A percentile compares a stretch with the other conserved stretches of the same genome.
These are phyloP conservation scores for Beta vulgaris DNA, from an alignment of 148 eudicot genomes.

Conservation along the genomic window DNA sequence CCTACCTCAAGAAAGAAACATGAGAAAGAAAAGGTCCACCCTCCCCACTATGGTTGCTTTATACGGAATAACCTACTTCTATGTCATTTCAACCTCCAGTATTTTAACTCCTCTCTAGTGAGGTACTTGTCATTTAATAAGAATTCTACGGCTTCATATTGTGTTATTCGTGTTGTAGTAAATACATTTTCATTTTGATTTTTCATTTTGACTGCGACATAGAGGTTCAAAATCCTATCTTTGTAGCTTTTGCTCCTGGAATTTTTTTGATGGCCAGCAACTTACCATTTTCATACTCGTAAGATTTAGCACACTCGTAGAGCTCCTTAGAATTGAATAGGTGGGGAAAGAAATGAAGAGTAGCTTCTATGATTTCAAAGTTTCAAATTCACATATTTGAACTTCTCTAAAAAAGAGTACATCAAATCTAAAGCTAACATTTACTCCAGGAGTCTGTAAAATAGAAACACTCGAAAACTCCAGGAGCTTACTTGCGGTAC, in stretches of 20 bases:
- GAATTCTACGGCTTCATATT: background rate
- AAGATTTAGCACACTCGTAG: too few species aligned
- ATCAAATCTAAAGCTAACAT: background rate
- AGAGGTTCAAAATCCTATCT: background rate
- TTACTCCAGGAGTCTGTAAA: background rate
- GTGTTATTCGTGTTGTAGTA: background rate
- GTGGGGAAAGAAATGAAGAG: too few species aligned
- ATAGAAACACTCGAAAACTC: background rate
- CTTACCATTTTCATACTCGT: background rate
- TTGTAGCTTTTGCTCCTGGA: background rate
- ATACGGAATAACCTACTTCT: background rate
- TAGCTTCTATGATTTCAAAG: too few species aligned
- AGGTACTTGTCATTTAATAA: background rate
- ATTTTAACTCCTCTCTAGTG: background rate
- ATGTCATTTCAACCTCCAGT: background rate
- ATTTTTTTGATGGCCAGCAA: background rate
- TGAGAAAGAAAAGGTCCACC: background rate
- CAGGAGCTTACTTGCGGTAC: slow-evolving; percentile 78
- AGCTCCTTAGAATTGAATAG: background rate
- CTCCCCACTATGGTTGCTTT: background rate
- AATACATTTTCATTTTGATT: background rate
- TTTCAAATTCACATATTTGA: background rate
- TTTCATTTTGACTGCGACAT: background rate
- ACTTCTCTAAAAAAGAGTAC: background rate
- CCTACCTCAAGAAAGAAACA: background rate